Conservation (phyloP, 257 asterid species). For the Salvia miltiorrhiza region DNA sequence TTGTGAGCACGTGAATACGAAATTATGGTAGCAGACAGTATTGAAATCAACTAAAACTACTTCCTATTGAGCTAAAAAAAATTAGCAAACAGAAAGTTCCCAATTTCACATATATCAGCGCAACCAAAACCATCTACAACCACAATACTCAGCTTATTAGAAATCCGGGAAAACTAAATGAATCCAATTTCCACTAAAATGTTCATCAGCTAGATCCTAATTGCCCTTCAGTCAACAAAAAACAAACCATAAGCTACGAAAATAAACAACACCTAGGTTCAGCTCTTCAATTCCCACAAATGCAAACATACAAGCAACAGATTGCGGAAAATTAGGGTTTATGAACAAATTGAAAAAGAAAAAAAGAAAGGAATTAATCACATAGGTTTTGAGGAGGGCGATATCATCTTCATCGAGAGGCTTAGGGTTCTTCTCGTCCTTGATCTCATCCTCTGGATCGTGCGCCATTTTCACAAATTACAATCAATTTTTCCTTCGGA, state of each 20-base stretch:
- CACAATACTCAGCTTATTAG: not conserved
- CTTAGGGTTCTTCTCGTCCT: conserved; percentile 89
- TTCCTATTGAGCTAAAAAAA: not conserved
- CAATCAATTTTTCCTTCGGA: not conserved
- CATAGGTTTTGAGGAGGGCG: conserved; percentile 90
- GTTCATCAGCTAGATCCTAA: conserved; percentile 16
- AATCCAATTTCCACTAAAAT: not conserved
- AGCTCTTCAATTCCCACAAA: not conserved
- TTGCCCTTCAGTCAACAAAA: not conserved
- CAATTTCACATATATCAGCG: not conserved
- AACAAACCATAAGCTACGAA: conserved; percentile 1
- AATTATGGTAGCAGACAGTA: not conserved
- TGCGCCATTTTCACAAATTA: conserved; percentile 31
- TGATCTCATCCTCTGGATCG: conserved; percentile 74
- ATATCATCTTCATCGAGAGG: conserved; percentile 94
- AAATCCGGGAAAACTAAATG: not conserved
- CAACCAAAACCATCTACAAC: not conserved
- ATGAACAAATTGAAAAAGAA: not conserved
- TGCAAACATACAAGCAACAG: not conserved
- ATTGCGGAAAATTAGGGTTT: conserved; percentile 33
- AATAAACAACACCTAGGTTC: not conserved
- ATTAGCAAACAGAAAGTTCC: not conserved
- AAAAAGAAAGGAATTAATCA: conserved; percentile 14
- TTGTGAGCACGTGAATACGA: not conserved
- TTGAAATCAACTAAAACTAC: not conserved